These are phyloP conservation scores for Rhypophila decipiens DNA, from an alignment of 495 filamentous ascomycete genomes.

Conservation along the genomic window DNA sequence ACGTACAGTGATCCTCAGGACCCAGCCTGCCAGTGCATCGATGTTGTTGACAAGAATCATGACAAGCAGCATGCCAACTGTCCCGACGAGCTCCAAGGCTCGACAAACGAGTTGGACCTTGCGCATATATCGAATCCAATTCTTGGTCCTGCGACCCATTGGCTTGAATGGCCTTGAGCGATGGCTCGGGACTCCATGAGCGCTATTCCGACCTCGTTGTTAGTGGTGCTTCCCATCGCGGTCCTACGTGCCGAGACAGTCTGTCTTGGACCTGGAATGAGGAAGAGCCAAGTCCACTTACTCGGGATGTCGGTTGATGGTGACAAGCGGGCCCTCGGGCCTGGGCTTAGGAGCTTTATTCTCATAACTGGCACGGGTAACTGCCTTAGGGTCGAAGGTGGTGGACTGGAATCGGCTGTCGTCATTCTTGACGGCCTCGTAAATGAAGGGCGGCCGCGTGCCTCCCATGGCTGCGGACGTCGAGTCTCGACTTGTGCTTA, in stretches of 20 bases:
- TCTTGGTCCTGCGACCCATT: constrained; percentile 66
- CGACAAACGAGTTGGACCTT: constrained; percentile 61
- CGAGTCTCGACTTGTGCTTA: constrained; percentile 5
- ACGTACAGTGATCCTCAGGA: constrained; percentile 71
- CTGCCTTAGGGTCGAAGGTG: constrained; percentile 75
- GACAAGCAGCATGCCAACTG: constrained; percentile 62
- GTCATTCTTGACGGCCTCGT: constrained; percentile 46
- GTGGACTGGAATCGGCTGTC: constrained; percentile 45
- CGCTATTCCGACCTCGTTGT: constrained; percentile 16
- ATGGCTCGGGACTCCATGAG: constrained; percentile 21
- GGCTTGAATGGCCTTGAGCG: constrained; percentile 33
- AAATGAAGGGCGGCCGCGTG: constrained; percentile 67
- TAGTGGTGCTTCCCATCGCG: constrained; percentile 6
- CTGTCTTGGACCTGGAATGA: background rate
- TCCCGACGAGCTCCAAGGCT: constrained; percentile 55
- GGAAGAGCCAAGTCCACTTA: constrained; percentile 33
- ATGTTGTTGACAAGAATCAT: constrained; percentile 66
- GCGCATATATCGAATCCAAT: constrained; percentile 58
- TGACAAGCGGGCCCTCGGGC: constrained; percentile 65
- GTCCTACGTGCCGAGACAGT: too few relatives aligned
- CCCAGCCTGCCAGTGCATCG: constrained; percentile 58
- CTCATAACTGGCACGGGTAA: constrained; percentile 64
- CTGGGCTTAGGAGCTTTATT: constrained; percentile 58
- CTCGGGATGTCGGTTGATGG: constrained; percentile 80
- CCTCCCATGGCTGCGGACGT: too few relatives aligned